Percentiles rank a stretch among this genome's conserved stretches.
Evolutionary conservation across 2,329 filamentous ascomycete genomes (phyloP).

Genomic region (Aspergillus udagawae): DNA sequence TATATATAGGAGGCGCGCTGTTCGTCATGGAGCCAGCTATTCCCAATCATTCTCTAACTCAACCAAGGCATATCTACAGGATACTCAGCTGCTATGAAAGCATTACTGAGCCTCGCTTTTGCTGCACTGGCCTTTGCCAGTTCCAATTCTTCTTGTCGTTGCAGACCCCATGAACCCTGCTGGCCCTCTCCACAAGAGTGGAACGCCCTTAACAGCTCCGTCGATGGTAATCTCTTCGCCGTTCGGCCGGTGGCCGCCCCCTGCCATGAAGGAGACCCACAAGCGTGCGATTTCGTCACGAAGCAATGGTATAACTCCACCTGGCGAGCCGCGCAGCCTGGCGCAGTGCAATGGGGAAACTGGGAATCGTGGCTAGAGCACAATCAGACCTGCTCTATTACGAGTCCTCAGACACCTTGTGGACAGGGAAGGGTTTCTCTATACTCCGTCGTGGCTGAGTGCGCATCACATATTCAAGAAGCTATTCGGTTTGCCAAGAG

Average conservation of each 20-base stretch:
- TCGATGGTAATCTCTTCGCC: constrained; percentile 34
- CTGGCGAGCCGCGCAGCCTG: constrained; percentile 36
- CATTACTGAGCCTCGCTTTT: not conserved
- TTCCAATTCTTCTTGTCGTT: constrained; percentile 15
- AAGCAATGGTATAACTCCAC: constrained; percentile 23
- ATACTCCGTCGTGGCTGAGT: constrained; percentile 34
- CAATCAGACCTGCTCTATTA: constrained; percentile 36
- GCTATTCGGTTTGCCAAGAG: constrained; percentile 34
- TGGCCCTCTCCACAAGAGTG: constrained; percentile 38
- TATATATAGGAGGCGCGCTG: not conserved
- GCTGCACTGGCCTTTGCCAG: not conserved
- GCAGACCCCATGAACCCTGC: constrained; percentile 28
- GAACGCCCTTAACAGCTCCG: constrained; percentile 34
- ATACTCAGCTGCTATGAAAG: not conserved
- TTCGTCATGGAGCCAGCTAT: not conserved
- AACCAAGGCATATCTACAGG: not conserved
- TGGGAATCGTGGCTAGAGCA: constrained; percentile 38
- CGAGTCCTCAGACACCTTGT: constrained; percentile 21
- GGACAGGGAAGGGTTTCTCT: constrained; percentile 35
- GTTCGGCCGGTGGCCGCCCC: constrained; percentile 29
- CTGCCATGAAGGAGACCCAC: constrained; percentile 16
- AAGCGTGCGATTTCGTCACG: constrained; percentile 13
- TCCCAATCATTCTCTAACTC: not conserved
- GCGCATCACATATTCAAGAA: constrained; percentile 31
- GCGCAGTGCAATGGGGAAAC: constrained; percentile 36